Conservation (phyloP, 2,329 filamentous ascomycete genomes). For the Exophiala mesophila region DNA sequence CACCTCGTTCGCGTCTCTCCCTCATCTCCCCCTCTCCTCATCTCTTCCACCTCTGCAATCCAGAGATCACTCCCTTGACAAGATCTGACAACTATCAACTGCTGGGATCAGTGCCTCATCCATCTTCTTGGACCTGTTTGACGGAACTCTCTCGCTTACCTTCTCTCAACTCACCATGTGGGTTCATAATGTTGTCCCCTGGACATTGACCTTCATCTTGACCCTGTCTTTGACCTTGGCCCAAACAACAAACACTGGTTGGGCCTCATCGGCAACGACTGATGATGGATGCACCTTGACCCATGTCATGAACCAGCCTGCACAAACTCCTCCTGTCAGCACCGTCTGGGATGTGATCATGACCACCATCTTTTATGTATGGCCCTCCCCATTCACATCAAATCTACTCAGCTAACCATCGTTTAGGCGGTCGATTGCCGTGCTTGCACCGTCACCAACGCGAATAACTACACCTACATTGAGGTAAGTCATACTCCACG, state of each 20-base stretch:
- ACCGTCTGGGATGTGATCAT: conserved; percentile 23
- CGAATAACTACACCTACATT: conserved; percentile 15
- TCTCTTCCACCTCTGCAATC: background rate
- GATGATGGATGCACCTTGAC: conserved; percentile 17
- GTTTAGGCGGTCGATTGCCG: conserved; percentile 24
- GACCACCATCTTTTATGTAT: conserved; percentile 21
- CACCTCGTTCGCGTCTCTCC: background rate
- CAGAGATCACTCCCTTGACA: background rate
- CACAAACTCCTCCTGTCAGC: conserved; percentile 23
- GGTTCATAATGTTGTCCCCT: background rate
- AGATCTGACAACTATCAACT: no score
- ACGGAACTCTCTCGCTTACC: background rate
- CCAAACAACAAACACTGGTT: background rate
- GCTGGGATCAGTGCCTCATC: no score
- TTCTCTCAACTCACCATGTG: background rate
- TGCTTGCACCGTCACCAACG: conserved; percentile 24
- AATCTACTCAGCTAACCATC: no score
- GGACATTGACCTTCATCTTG: background rate
- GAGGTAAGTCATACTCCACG: conserved; percentile 17
- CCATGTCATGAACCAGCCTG: conserved; percentile 19
- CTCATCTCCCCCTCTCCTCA: background rate
- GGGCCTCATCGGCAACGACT: background rate
- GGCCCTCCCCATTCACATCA: no score
- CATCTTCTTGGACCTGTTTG: no score
- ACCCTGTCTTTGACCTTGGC: background rate